Conservation (phyloP, 2,329 filamentous ascomycete genomes). For the Graphilbum sp. region DNA sequence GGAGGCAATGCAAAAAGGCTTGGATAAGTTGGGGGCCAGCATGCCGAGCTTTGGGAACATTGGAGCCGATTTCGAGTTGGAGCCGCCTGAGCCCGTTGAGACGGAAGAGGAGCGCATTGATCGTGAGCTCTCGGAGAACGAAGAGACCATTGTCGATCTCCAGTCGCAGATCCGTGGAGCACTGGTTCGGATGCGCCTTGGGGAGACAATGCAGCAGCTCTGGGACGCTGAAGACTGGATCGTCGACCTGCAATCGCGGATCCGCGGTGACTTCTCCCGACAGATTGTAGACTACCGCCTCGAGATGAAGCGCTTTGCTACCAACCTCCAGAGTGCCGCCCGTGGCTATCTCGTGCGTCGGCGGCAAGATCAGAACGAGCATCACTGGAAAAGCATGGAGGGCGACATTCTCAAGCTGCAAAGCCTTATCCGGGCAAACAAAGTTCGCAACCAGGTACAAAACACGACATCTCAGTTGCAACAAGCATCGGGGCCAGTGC, state of each 20-base stretch:
- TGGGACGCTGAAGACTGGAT: conserved; percentile 75
- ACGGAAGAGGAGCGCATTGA: conserved; percentile 81
- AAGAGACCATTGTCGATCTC: conserved; percentile 56
- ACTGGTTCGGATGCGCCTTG: conserved; percentile 58
- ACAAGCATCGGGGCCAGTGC: conserved; percentile 45
- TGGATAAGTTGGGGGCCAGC: conserved; percentile 84
- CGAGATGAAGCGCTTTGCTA: conserved; percentile 67
- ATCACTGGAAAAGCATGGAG: conserved; percentile 55
- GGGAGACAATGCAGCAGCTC: conserved; percentile 68
- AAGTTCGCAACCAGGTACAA: conserved; percentile 41
- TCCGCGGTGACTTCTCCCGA: conserved; percentile 74
- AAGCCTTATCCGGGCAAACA: conserved; percentile 58
- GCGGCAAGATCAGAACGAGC: conserved; percentile 43
- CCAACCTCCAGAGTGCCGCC: conserved; percentile 61
- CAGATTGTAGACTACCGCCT: conserved; percentile 71
- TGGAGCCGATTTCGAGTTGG: conserved; percentile 86
- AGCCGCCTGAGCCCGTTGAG: conserved; percentile 64
- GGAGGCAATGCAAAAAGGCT: conserved; percentile 89
- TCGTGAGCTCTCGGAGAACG: conserved; percentile 64
- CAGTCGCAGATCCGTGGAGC: conserved; percentile 80
- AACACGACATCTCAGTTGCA: conserved; percentile 41
- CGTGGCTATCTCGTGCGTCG: conserved; percentile 61
- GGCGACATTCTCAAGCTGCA: conserved; percentile 63
- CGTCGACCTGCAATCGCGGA: conserved; percentile 67
- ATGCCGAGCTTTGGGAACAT: conserved; percentile 98